phyloP scores from a whole-genome alignment of 2,329 filamentous ascomycete species.

The Ophiocordyceps camponoti-leonardi region DNA sequence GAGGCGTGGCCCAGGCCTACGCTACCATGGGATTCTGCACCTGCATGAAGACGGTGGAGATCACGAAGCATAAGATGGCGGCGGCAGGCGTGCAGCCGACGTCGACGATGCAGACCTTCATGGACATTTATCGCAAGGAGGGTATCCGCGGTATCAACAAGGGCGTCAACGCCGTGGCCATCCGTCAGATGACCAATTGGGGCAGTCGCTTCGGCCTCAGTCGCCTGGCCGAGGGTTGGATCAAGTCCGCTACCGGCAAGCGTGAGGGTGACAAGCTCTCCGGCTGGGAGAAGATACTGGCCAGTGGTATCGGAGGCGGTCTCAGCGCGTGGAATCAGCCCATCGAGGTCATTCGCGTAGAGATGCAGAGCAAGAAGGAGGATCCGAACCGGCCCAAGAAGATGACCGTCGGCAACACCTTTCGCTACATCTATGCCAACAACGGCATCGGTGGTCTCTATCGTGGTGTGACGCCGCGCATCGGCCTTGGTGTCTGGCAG shows the following conservation, averaged over 20 bases:
- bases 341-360: constrained; percentile 97
- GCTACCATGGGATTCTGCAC: constrained; percentile 99
- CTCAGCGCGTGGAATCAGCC: constrained; percentile 98
- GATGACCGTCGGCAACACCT: constrained; percentile 82
- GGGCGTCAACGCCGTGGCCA: constrained; percentile 95
- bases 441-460: constrained; percentile 89
- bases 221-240: constrained; percentile 77
- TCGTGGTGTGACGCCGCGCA: constrained; percentile 84
- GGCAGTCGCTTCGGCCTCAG: constrained; percentile 89
- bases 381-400: constrained; percentile 98
- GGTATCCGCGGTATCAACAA: constrained; percentile 94
- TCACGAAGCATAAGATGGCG: constrained; percentile 93
- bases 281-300: constrained; percentile 74
- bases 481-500: constrained; percentile 95
- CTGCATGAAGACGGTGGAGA: constrained; percentile 99
- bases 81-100: constrained; percentile 66
- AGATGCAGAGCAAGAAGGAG: constrained; percentile 99
- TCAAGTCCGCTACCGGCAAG: constrained; percentile 66
- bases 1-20: constrained; percentile 94
- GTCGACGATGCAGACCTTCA: constrained; percentile 90
- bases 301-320: constrained; percentile 77
- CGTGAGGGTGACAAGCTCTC: constrained; percentile 60
- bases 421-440: constrained; percentile 73
- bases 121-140: constrained; percentile 89
- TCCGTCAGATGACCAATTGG: constrained; percentile 99